Base-by-base conservation (phyloP, 2,329 filamentous ascomycete species). In the Aspergillus sp. region DNA sequence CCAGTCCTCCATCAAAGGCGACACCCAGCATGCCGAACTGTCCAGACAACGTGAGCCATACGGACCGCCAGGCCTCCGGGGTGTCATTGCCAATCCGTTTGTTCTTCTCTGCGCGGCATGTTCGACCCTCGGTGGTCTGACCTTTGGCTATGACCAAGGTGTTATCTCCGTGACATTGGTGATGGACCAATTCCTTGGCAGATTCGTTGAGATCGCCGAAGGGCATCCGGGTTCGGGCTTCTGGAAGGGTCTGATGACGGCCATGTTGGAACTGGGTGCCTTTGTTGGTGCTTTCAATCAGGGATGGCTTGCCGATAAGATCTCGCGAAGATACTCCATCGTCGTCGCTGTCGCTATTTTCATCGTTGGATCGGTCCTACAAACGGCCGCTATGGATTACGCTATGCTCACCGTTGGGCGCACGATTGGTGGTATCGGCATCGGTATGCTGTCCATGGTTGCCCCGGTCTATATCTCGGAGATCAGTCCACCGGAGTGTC, bases 211-310 rank as follows among this genome's bases (percentile, higher is more conserved):
- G 13, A 75, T 82, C 3, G 70, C 73, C 17, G 68, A 68, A 6
- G 72, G 42, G 8, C 51, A 54, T 40, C 51, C 75, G 7, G 73
- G 73, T 5, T 68, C 72, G 5, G 73, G 74, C 0, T 77, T 77
- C 58, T 75, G 71, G 67, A 77, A 77, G 58, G 75, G 75, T n/a
- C 57, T 77, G 60, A 72, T 83, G 72, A 83, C 81, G 8, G 81
- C 81, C 3, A 83, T 83, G 80, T 79, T 84, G 50, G 80, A 83
- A 59, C 63, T 83, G 19, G 81, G 82, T n/a, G 82, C 81, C 8
- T 68, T 82, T 17, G 50, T 77, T 3, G 75, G 78, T 51, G 77
- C 78, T 3, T 54, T 80, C 19, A 79, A 78, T 39, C 75, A 79
- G 56, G 78, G 78, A 4, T 83, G 77, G 71, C 74, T 83, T 37